Percentiles rank a stretch among this genome's conserved stretches.
Evolutionary conservation across 2,329 filamentous ascomycete genomes (phyloP).

Genomic region (Fusarium phyllophilum): DNA sequence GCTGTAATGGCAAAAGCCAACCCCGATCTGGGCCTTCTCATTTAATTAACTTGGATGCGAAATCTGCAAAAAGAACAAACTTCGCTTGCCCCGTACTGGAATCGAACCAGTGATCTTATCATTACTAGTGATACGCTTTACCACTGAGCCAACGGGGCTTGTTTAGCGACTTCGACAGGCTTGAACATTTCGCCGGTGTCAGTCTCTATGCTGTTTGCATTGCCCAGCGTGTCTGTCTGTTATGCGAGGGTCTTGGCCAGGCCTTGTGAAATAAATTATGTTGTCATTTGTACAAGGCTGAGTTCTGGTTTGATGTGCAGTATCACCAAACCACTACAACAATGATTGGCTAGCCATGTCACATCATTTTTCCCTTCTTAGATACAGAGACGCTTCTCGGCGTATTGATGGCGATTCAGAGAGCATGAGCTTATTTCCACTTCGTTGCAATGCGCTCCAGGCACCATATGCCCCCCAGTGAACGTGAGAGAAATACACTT

Average conservation of each 20-base stretch:
- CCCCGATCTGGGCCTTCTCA: background rate
- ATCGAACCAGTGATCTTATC: background rate
- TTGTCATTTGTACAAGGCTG: background rate
- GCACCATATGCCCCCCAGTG: no score
- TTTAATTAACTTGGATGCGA: rapidly evolving
- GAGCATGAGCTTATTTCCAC: background rate
- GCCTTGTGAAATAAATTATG: background rate
- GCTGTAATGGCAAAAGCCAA: rapidly evolving
- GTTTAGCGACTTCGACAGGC: background rate
- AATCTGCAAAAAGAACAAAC: rapidly evolving
- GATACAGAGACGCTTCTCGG: background rate
- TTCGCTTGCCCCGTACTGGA: background rate
- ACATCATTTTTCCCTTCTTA: background rate
- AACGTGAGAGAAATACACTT: background rate
- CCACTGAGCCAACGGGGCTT: background rate
- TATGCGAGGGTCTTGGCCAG: no score
- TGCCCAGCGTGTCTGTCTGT: background rate
- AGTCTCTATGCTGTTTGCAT: rapidly evolving
- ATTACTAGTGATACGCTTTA: slow-evolving; percentile 1
- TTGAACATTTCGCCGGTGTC: rapidly evolving
- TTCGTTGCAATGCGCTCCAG: background rate
- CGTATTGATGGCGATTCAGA: background rate
- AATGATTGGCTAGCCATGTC: background rate
- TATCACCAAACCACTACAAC: background rate
- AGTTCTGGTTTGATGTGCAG: background rate